These are phyloP conservation scores for Chlorella sorokiniana DNA, from an alignment of 139 green algal species.

Conservation along the genomic window DNA sequence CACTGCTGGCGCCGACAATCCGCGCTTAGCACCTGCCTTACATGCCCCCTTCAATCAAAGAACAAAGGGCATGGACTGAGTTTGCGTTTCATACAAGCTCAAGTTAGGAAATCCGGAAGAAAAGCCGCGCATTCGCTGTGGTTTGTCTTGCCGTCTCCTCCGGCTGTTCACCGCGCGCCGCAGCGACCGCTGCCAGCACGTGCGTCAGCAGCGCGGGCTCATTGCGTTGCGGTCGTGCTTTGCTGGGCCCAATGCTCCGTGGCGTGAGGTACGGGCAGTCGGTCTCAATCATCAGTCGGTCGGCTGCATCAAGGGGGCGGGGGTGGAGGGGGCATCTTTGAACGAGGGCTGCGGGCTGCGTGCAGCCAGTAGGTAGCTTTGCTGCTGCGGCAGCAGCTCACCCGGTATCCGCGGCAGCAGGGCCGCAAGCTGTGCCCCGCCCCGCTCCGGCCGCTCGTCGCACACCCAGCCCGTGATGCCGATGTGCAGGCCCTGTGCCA, in stretches of 20 bases:
- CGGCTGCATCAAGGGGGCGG: slow-evolving; percentile 1
- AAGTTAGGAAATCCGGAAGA: slow-evolving; percentile 43
- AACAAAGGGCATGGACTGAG: neutral
- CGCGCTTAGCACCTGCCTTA: too few species aligned
- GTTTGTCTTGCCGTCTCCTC: slow-evolving; percentile 47
- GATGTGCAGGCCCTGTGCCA: slow-evolving; percentile 67
- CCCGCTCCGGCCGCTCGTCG: slow-evolving; percentile 71
- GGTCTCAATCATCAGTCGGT: slow-evolving; percentile 80
- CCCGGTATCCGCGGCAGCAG: slow-evolving; percentile 59
- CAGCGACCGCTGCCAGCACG: slow-evolving; percentile 63
- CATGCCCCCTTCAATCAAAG: too few species aligned
- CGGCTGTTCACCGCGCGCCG: slow-evolving; percentile 37
- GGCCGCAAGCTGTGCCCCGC: slow-evolving; percentile 63
- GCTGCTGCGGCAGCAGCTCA: neutral
- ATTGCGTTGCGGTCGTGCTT: slow-evolving; percentile 47
- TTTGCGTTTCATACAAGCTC: neutral
- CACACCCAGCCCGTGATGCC: slow-evolving; percentile 82
- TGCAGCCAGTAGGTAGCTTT: too few species aligned
- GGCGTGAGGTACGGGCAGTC: slow-evolving; percentile 78
- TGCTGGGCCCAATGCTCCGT: slow-evolving; percentile 50
- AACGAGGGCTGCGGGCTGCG: too few species aligned
- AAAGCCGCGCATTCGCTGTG: slow-evolving; percentile 41
- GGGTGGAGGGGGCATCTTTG: neutral
- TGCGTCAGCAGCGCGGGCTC: slow-evolving; percentile 76
- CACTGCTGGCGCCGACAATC: too few species aligned